Base-by-base conservation (phyloP, 805 yeast species). In the Lachancea mirantina region DNA sequence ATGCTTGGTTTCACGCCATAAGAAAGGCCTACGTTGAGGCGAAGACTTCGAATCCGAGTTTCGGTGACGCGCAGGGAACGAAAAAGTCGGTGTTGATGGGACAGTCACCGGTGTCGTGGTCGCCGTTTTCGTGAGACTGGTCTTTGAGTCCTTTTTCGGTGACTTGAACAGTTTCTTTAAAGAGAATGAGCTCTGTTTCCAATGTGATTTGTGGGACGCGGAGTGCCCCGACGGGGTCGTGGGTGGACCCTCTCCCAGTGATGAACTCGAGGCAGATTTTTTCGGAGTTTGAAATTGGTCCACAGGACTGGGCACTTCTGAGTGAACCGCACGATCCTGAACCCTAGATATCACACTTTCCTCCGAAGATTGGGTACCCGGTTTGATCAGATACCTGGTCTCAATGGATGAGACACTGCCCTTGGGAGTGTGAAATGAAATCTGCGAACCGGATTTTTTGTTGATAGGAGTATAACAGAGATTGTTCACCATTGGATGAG, bases 81-180 rank as follows among this genome's bases (percentile, higher is more conserved):
- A 18, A 19, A 33, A 28, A 11, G 19, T 27, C 6, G 11, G 4
- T 14, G 26, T n/a, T 8, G 13, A 11, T 8, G 26, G 26, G 7
- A 19, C 15, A 8, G 29, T 15, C 14, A 20, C 38, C 6, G 8
- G 14, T 6, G 30, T 16, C n/a, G 25, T 14, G 6, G 10, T 17
- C 9, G 19, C 10, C 6, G 15, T 5, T 10, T 18, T 19, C 7
- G 10, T 25, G 8, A 36, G 25, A 19, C 28, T 16, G 17, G 14
- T 28, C 11, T 17, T 17, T 4, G 13, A 19, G 7, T 19, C 26
- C 13, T 34, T 23, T 28, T 47, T 55, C 6, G 60, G 57, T 2
- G 57, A 50, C 34, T 42, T 51, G 39, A 57, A 57, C 14, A 57
- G 30, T 25, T 45, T 54, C 30, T 49, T 57, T 15, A 57, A 33